These are phyloP conservation scores for Lactuca sativa DNA, from an alignment of 129 eudicot genomes.

Conservation along the genomic window DNA sequence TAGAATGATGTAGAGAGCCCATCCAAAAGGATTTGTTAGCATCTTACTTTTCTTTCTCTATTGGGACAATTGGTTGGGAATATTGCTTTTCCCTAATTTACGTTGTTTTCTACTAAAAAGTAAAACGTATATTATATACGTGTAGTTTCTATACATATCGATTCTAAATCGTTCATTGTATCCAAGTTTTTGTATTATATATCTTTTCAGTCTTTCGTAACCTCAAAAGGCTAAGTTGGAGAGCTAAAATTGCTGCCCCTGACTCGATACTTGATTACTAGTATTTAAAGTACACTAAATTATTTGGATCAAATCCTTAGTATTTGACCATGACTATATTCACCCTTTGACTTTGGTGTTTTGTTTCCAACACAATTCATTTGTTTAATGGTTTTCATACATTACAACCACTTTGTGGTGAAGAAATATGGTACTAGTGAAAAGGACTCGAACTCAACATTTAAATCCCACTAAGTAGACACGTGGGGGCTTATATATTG, in stretches of 20 bases:
- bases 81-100: background rate
- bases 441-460: background rate
- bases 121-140: background rate
- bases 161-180: too few relatives aligned
- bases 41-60: background rate
- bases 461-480: background rate
- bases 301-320: too few relatives aligned
- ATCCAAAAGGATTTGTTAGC: background rate
- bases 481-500: conserved; percentile 2
- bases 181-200: background rate
- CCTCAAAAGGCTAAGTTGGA: too few relatives aligned
- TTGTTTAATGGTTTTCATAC: background rate
- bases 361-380: background rate
- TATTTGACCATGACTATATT: background rate
- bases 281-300: too few relatives aligned
- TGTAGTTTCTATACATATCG: background rate
- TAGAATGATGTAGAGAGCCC: background rate
- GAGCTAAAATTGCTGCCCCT: too few relatives aligned
- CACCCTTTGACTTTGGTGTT: background rate
- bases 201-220: too few relatives aligned
- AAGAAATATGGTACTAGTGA: background rate
- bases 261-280: too few relatives aligned
- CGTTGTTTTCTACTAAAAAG: background rate
- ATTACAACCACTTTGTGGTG: background rate
- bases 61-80: background rate